These are phyloP conservation scores for Dactylonectria estremocensis DNA, from an alignment of 2,329 filamentous ascomycete genomes.

Conservation along the genomic window DNA sequence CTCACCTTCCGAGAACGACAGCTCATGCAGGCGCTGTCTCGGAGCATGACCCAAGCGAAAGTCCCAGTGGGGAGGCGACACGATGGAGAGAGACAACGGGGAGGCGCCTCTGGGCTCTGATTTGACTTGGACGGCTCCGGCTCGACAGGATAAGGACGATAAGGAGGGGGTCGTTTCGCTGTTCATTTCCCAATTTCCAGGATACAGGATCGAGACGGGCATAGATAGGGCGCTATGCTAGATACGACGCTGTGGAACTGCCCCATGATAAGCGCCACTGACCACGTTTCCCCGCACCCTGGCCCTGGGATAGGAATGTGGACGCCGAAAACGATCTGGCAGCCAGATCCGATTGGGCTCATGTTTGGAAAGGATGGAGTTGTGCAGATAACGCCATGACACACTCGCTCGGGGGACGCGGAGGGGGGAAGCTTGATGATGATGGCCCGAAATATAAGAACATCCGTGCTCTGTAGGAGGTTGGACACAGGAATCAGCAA, in stretches of 20 bases:
- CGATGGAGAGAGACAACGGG: neutral
- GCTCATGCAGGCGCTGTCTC: conserved; percentile 11
- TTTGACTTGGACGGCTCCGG: neutral
- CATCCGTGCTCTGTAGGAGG: neutral
- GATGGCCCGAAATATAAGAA: conserved; percentile 5
- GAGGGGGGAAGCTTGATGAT: neutral
- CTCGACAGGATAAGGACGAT: neutral
- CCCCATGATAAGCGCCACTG: conserved; percentile 10
- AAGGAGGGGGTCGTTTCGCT: neutral
- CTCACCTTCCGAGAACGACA: conserved; percentile 27
- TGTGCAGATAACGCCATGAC: conserved; percentile 6
- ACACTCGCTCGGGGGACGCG: neutral
- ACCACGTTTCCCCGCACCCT: conserved; percentile 18
- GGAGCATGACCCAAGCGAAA: conserved; percentile 12
- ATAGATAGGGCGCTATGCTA: conserved; percentile 5
- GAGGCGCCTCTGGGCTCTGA: neutral
- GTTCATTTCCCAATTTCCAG: neutral
- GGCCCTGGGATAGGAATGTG: conserved; percentile 23
- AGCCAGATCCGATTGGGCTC: neutral
- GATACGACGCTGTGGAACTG: conserved; percentile 9
- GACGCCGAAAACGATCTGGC: conserved; percentile 9
- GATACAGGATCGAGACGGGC: neutral
- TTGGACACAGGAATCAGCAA: neutral
- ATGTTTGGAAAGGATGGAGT: neutral
- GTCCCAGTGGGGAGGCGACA: neutral